Base-by-base conservation (phyloP, 2,329 filamentous ascomycete genomes). In the Neophaeococcomyces mojaviensis region DNA sequence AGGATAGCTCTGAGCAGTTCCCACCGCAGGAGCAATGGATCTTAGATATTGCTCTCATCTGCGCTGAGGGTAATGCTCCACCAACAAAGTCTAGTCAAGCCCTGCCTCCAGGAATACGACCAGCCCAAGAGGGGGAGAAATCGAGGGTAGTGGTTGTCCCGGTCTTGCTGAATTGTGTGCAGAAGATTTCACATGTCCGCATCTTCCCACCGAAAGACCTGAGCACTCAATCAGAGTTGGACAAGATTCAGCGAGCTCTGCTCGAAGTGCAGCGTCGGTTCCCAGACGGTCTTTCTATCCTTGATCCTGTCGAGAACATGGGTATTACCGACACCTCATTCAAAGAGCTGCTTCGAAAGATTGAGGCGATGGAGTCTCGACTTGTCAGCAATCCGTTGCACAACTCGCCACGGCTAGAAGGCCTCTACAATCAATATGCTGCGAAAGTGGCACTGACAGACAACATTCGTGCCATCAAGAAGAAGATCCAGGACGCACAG, bases 251-350 rank as follows among this genome's bases (percentile, higher is more conserved):
- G 45, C 86, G 83, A 59, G 67, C 76, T 3, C 67, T 97, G 22
- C 76, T 79, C 34, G 90, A 97, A 64, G 82, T 94, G 13, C 78
- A 86, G 65, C 81, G 81, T 55, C 82, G 92, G 20, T 97, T 98
- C 69, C 88, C 89, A 1, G 92, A 98, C 60, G 92, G 92, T 2
- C 71, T 98, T 47, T 84, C 92, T 2, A 74, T 89, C 5, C 70
- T 98, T 15, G 92, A 98, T 59, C 92, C 92, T 0, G 83, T 98
- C 32, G 89, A 97, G 64, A 89, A 96, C 61, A 97, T 98, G 92
- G 78, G 81, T 22, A 97, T 98, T 59, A 83, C 76, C 3, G 92
- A 97, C 59, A 88, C 95, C 1, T 82, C 81, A 0, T 97, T 98
- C 71, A 96, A 94, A 73, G 88, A 88, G 63, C 78, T 96, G 3